Evolutionary conservation across 2,329 filamentous ascomycete genomes (phyloP).

Genomic region (Ploettnerulaceae sp.): DNA sequence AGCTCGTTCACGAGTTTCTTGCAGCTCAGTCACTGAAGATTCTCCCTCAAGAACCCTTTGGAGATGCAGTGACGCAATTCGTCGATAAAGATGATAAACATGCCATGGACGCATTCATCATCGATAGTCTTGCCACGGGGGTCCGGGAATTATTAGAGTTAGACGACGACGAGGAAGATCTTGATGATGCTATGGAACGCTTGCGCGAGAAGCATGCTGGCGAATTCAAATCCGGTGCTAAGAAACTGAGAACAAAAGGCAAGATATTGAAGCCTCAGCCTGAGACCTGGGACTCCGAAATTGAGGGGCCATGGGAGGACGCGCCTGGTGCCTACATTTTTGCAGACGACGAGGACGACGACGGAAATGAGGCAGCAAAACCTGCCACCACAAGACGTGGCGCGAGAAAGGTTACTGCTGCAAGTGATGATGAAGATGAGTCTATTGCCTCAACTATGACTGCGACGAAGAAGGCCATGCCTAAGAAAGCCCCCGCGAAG

Average conservation of each 20-base stretch:
- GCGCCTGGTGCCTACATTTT: constrained; percentile 35
- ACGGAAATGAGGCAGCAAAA: constrained; percentile 39
- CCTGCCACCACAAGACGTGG: constrained; percentile 29
- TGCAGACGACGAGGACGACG: constrained; percentile 37
- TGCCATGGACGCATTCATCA: constrained; percentile 78
- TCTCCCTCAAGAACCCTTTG: constrained; percentile 85
- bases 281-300: constrained; percentile 79
- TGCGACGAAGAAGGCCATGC: constrained; percentile 20
- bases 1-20: constrained; percentile 82
- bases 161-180: constrained; percentile 65
- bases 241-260: constrained; percentile 49
- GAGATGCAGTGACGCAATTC: constrained; percentile 87
- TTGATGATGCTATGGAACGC: constrained; percentile 69
- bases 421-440: constrained; percentile 53
- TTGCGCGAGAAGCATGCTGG: constrained; percentile 67
- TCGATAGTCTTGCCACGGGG: constrained; percentile 64
- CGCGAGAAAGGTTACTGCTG: constrained; percentile 40
- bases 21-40: constrained; percentile 86
- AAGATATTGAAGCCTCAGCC: constrained; percentile 72
- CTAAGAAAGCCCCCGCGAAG: constrained; percentile 34
- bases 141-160: constrained; percentile 62
- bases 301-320: constrained; percentile 82
- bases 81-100: constrained; percentile 94
- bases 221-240: constrained; percentile 58
- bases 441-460: constrained; percentile 32